Evolutionary conservation across 441 rosid species (phyloP).

Genomic region (Gossypium gossypioides): DNA sequence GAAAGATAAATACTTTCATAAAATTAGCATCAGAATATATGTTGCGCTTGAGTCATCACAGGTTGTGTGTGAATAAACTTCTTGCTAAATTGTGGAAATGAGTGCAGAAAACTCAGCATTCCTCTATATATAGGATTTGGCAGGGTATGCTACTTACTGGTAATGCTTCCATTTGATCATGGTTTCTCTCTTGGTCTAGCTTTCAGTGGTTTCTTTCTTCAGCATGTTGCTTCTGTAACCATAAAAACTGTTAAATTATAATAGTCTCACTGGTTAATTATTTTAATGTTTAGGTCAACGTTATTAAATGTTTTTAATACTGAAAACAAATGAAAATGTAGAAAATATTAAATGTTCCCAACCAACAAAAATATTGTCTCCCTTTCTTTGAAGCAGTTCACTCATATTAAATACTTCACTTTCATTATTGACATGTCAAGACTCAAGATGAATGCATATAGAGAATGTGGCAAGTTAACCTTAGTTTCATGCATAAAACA

Average conservation of each 20-base stretch:
- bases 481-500: conserved; percentile 5
- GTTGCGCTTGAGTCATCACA: too few species aligned
- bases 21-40: too few species aligned
- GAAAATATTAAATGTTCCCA: conserved; percentile 3
- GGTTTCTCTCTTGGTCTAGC: not conserved
- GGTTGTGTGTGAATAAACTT: too few species aligned
- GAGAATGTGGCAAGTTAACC: not conserved
- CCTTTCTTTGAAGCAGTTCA: not conserved
- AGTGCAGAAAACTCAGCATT: too few species aligned
- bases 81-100: too few species aligned
- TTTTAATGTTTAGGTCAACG: not conserved
- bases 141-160: not conserved
- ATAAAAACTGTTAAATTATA: not conserved
- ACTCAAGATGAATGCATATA: not conserved
- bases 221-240: not conserved
- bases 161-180: not conserved
- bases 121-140: not conserved
- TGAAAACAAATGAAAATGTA: not conserved
- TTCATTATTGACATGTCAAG: not conserved
- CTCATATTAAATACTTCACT: not conserved
- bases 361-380: not conserved
- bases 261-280: not conserved
- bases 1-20: too few species aligned
- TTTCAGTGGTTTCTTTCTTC: not conserved
- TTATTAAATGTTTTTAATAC: not conserved